These are phyloP conservation scores for Chrysopogon serrulatus DNA, from an alignment of 176 grass and related monocot genomes.

Conservation along the genomic window DNA sequence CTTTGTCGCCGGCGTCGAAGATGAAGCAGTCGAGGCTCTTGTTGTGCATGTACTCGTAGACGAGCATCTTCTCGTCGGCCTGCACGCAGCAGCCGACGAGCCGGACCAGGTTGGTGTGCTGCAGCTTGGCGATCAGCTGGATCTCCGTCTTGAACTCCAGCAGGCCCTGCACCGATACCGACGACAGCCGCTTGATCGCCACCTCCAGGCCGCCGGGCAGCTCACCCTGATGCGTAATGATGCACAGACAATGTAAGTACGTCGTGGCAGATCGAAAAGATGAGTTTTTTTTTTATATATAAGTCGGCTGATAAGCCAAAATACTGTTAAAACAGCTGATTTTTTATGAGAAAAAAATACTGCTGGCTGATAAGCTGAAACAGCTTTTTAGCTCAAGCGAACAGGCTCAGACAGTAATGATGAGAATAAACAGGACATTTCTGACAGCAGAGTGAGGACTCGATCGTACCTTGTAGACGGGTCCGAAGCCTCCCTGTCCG, in stretches of 20 bases:
- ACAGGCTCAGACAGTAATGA: no score
- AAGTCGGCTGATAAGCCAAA: no score
- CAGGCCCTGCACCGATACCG: constrained; percentile 42
- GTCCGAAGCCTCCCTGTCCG: constrained; percentile 59
- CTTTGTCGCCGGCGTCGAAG: constrained; percentile 30
- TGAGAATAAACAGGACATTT: not conserved
- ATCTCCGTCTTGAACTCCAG: constrained; percentile 65
- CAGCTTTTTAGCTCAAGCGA: no score
- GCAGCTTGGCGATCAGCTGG: constrained; percentile 64
- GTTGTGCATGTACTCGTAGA: constrained; percentile 80
- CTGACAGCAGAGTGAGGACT: not conserved
- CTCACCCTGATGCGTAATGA: constrained; percentile 33
- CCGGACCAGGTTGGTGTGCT: constrained; percentile 65
- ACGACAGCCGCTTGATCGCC: constrained; percentile 52
- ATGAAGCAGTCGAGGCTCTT: constrained; percentile 63
- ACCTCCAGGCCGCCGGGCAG: constrained; percentile 35
- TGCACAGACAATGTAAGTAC: no score
- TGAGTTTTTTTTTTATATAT: no score
- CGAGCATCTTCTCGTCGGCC: constrained; percentile 63
- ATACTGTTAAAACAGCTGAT: no score
- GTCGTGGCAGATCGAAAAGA: no score
- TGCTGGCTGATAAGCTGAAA: no score
- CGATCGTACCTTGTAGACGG: constrained; percentile 44
- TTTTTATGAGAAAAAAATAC: no score
- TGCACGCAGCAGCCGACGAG: constrained; percentile 60